Evolutionary conservation across 2,329 filamentous ascomycete genomes (phyloP).

Genomic region (Chrysoporthe austroafricana): DNA sequence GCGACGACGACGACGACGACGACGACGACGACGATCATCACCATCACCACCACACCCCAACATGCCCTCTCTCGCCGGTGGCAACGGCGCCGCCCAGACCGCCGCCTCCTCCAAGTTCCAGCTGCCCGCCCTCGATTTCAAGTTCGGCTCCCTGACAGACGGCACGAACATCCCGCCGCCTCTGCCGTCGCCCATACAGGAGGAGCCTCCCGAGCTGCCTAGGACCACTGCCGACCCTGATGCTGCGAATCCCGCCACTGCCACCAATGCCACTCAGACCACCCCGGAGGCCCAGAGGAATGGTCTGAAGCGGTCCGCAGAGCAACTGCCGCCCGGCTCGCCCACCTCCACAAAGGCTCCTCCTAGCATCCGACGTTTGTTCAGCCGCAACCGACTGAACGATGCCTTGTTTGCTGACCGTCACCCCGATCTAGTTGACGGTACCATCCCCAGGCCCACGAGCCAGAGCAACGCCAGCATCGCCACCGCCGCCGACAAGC

Average conservation of each 20-base stretch:
- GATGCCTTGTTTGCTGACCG: conserved; percentile 53
- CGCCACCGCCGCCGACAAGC: conserved; percentile 55
- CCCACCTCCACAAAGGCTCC: conserved; percentile 56
- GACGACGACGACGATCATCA: background rate
- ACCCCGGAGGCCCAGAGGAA: conserved; percentile 35
- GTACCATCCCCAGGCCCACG: conserved; percentile 46
- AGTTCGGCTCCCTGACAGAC: conserved; percentile 63
- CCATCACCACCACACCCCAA: background rate
- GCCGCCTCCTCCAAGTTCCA: conserved; percentile 46
- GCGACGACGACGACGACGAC: background rate
- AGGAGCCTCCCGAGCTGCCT: conserved; percentile 49
- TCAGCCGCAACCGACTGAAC: conserved; percentile 61
- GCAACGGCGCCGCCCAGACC: conserved; percentile 18
- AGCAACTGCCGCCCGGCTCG: conserved; percentile 52
- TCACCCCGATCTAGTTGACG: conserved; percentile 44
- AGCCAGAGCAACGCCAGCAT: conserved; percentile 56
- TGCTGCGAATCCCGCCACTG: conserved; percentile 31
- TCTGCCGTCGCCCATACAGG: conserved; percentile 56
- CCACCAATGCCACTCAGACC: conserved; percentile 46
- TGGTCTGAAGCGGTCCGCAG: conserved; percentile 54
- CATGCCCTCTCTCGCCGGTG: conserved; percentile 37
- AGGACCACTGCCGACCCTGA: conserved; percentile 32
- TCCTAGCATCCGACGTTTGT: conserved; percentile 61
- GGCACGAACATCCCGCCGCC: conserved; percentile 65
- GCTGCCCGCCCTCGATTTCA: conserved; percentile 61